Evolutionary conservation across 495 filamentous ascomycete genomes (phyloP).

Genomic region (Annulohypoxylon nitens): DNA sequence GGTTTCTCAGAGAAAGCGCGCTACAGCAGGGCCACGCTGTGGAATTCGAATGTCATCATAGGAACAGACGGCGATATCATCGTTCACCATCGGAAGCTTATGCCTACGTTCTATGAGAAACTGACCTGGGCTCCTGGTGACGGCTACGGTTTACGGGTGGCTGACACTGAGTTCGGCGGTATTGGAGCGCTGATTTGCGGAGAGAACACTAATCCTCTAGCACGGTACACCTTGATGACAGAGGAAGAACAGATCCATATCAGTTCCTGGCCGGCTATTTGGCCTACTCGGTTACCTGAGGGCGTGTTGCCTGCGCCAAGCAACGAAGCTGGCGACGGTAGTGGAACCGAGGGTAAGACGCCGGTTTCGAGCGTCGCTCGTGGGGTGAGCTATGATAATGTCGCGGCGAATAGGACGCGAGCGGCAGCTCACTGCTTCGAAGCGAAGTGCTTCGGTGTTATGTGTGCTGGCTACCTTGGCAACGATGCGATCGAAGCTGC

Average conservation of each 20-base stretch:
- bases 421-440: conserved; percentile 62
- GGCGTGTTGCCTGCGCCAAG: conserved; percentile 32
- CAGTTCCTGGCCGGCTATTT: conserved; percentile 53
- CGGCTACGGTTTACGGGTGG: conserved; percentile 50
- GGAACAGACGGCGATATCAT: conserved; percentile 48
- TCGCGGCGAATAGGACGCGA: conserved; percentile 56
- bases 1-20: conserved; percentile 54
- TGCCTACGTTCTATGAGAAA: conserved; percentile 58
- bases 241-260: conserved; percentile 52
- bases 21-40: conserved; percentile 52
- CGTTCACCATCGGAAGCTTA: conserved; percentile 56
- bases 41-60: conserved; percentile 56
- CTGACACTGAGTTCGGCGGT: conserved; percentile 44
- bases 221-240: conserved; percentile 48
- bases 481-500: conserved; percentile 44
- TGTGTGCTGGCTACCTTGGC: conserved; percentile 53
- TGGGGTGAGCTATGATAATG: conserved; percentile 56
- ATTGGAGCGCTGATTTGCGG: conserved; percentile 56
- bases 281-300: conserved; percentile 52
- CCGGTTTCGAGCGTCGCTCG: conserved; percentile 10
- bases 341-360: not conserved
- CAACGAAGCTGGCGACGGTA: conserved; percentile 18
- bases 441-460: conserved; percentile 60
- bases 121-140: conserved; percentile 55
- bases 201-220: conserved; percentile 58